These are phyloP conservation scores for Sporothrix mexicana DNA, from an alignment of 2,329 filamentous ascomycete species.

Conservation along the genomic window DNA sequence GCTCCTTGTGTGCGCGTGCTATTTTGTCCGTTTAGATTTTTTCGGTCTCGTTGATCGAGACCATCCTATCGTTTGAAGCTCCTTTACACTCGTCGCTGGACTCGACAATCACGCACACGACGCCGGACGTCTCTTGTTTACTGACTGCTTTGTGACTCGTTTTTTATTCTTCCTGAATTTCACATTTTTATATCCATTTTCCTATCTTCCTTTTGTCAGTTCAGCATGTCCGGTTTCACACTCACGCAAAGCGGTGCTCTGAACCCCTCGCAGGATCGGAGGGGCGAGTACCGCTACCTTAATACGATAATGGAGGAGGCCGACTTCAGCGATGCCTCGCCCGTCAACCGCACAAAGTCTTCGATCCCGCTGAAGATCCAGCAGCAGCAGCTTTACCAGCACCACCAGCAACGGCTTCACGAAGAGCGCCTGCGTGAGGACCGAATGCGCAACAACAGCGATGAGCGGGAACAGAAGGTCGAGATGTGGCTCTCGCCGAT, in stretches of 20 bases:
- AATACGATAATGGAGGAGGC: slow-evolving; percentile 68
- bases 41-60: slow-evolving; percentile 53
- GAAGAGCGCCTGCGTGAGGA: slow-evolving; percentile 42
- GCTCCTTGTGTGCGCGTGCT: slow-evolving; percentile 39
- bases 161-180: slow-evolving; percentile 19
- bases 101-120: slow-evolving; percentile 35
- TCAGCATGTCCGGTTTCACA: slow-evolving; percentile 57
- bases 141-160: slow-evolving; percentile 25
- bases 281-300: slow-evolving; percentile 56
- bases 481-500: slow-evolving; percentile 64
- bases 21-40: slow-evolving; percentile 42
- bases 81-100: slow-evolving; percentile 36
- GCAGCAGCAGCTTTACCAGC: slow-evolving; percentile 22
- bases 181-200: slow-evolving; percentile 27
- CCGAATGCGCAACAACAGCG: slow-evolving; percentile 39
- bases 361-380: slow-evolving; percentile 29
- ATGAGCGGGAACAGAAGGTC: slow-evolving; percentile 54
- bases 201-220: slow-evolving; percentile 36
- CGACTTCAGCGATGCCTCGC: slow-evolving; percentile 35
- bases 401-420: slow-evolving; percentile 19
- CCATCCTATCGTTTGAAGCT: slow-evolving; percentile 48
- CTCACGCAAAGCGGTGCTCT: slow-evolving; percentile 52
- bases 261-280: slow-evolving; percentile 63
- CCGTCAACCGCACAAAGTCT: slow-evolving; percentile 6
- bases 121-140: slow-evolving; percentile 45